Conservation (phyloP, 78 protist genomes). For the slime mould (Dictyostelium discoideum) region DNA sequence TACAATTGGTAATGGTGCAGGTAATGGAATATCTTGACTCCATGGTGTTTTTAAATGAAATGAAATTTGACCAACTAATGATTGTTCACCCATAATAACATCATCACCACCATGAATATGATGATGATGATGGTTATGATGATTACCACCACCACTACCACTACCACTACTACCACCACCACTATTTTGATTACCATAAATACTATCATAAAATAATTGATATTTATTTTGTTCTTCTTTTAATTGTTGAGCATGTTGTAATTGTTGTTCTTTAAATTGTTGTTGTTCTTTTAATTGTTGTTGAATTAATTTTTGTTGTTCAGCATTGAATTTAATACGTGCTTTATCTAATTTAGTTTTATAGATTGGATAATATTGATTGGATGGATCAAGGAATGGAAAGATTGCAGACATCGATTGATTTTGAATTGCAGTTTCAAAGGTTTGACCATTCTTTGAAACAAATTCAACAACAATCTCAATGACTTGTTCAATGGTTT, state of each 20-base stretch:
- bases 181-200: not conserved
- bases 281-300: constrained; percentile 18
- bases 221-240: constrained; percentile 3
- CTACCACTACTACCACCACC: not conserved
- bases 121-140: not conserved
- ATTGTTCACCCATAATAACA: not conserved
- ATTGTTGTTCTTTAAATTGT: constrained; percentile 33
- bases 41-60: constrained; percentile 12
- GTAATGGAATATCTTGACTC: constrained; percentile 48
- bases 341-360: constrained; percentile 43
- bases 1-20: constrained; percentile 19
- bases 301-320: not conserved
- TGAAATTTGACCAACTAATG: not conserved
- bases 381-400: constrained; percentile 17
- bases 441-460: constrained; percentile 51
- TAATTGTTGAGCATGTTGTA: not conserved
- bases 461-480: constrained; percentile 71
- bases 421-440: constrained; percentile 44
- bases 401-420: constrained; percentile 36
- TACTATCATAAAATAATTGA: not conserved
- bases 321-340: not conserved
- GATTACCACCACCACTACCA: not conserved
- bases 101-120: not conserved
- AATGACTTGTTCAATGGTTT: constrained; percentile 62
- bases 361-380: constrained; percentile 12